These are phyloP conservation scores for Ambrosia trifida DNA, from an alignment of 129 eudicot genomes.

Conservation along the genomic window DNA sequence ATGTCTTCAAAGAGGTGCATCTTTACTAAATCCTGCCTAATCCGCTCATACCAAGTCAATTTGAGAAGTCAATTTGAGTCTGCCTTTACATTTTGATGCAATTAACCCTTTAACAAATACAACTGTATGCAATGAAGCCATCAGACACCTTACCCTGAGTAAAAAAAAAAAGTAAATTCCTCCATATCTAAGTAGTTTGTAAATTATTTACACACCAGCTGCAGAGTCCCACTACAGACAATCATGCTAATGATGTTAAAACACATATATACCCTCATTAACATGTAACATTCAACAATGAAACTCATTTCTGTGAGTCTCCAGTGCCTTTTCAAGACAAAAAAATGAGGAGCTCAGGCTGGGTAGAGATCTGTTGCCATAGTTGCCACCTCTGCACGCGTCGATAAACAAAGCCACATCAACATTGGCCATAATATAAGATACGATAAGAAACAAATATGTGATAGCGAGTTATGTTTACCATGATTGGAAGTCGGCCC, in stretches of 20 bases:
- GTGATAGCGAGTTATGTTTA: background rate
- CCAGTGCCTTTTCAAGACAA: background rate
- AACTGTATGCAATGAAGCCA: constrained; percentile 4
- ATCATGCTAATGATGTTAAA: constrained; percentile 2
- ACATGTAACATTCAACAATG: constrained; percentile 1
- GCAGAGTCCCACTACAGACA: background rate
- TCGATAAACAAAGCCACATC: background rate
- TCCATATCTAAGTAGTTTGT: background rate
- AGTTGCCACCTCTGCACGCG: constrained; percentile 6
- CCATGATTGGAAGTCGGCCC: constrained; percentile 2
- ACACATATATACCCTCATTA: constrained; percentile 11
- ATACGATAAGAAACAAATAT: background rate
- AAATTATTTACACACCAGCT: background rate
- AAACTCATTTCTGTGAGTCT: background rate
- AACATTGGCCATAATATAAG: background rate
- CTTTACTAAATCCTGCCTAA: too few relatives aligned
- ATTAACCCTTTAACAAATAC: background rate
- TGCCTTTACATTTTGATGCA: background rate
- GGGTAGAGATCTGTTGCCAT: background rate
- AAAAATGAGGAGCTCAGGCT: background rate
- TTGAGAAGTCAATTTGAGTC: too few relatives aligned
- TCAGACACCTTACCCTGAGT: background rate
- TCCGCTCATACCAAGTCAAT: too few relatives aligned
- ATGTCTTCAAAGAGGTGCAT: too few relatives aligned
- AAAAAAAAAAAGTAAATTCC: background rate